phyloP scores from a whole-genome alignment of 2,329 filamentous ascomycete species.

The Magnaporthiopsis poae region DNA sequence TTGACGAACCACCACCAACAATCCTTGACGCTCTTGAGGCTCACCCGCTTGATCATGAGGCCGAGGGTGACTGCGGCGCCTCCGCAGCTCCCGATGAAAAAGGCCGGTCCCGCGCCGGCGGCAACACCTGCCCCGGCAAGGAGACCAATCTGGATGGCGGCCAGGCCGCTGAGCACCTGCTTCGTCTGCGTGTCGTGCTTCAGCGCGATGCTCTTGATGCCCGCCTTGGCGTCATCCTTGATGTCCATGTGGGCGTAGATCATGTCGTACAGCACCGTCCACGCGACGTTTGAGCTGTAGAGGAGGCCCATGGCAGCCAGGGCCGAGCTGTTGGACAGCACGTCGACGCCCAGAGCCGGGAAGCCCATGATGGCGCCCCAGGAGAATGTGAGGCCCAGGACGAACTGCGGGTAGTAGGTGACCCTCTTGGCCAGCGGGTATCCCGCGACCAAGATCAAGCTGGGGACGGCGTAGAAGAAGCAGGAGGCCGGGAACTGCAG shows the following conservation, averaged over 20 bases:
- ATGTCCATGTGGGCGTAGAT: constrained; percentile 91
- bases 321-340: constrained; percentile 55
- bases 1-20: constrained; percentile 74
- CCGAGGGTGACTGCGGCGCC: constrained; percentile 52
- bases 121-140: constrained; percentile 60
- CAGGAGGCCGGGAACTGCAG: constrained; percentile 66
- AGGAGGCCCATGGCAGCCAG: constrained; percentile 57
- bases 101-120: constrained; percentile 57
- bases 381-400: constrained; percentile 75
- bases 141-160: constrained; percentile 57
- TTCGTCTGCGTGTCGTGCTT: constrained; percentile 72
- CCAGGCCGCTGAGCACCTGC: constrained; percentile 60
- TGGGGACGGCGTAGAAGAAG: constrained; percentile 69
- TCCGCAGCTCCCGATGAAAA: constrained; percentile 58
- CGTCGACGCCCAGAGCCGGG: constrained; percentile 67
- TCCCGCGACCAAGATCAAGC: constrained; percentile 58
- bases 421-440: constrained; percentile 81
- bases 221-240: constrained; percentile 72
- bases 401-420: constrained; percentile 77
- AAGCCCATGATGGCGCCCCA: constrained; percentile 87
- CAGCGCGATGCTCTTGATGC: constrained; percentile 79
- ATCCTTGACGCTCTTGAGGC: constrained; percentile 54
- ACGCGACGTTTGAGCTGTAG: constrained; percentile 70
- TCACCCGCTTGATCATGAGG: constrained; percentile 58
- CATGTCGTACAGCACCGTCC: constrained; percentile 86